Evolutionary conservation across 768 basidiomycete species (phyloP).

Genomic region (Suillus sp.): DNA sequence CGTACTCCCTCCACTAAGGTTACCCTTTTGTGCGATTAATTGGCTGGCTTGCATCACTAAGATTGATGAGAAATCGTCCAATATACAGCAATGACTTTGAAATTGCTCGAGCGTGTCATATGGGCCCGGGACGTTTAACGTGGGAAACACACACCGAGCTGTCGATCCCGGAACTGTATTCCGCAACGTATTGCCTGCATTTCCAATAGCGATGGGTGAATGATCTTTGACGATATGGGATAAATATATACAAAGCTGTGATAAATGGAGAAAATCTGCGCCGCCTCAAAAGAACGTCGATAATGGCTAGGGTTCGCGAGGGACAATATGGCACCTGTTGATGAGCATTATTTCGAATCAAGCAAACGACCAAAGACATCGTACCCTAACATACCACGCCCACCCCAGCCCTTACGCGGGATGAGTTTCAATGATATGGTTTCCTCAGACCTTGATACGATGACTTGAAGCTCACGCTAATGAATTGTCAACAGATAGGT

Average conservation of each 20-base stretch:
- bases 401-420: constrained; percentile 83
- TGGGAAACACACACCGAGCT: neutral
- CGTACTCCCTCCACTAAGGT: neutral
- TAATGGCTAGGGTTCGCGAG: constrained; percentile 31
- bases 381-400: constrained; percentile 82
- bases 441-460: constrained; percentile 54
- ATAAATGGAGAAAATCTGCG: neutral
- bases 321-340: constrained; percentile 63
- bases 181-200: neutral
- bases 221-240: neutral
- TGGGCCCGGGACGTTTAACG: neutral
- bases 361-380: constrained; percentile 21
- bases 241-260: neutral
- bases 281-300: neutral
- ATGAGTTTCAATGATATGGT: constrained; percentile 55
- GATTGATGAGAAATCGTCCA: neutral
- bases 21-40: neutral
- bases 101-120: neutral
- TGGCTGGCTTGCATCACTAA: neutral
- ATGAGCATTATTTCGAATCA: constrained; percentile 10
- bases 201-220: neutral
- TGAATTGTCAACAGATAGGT: constrained; percentile 11
- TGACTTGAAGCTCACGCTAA: constrained; percentile 62
- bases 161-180: neutral
- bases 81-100: too few relatives aligned